Base-by-base conservation (phyloP, 208 protist species). In the Leishmania arabica region DNA sequence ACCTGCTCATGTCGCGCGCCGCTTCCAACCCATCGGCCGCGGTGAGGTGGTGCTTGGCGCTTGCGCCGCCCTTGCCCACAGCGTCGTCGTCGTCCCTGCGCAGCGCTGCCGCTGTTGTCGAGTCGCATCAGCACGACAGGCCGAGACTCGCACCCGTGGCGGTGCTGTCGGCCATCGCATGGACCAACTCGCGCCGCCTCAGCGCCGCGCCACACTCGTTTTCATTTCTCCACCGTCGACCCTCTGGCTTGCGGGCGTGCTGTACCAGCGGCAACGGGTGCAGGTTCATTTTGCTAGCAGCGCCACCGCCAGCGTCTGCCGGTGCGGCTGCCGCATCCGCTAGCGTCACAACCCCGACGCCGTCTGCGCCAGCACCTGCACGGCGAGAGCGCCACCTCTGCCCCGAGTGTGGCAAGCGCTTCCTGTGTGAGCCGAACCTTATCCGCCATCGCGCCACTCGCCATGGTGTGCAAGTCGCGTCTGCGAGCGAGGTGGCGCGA, bases 341-440 rank as follows among this genome's bases (percentile, higher is more conserved):
- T 9, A 34, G 77, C 34, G 49, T 68, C 34, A 71, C 76, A 1
- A 17, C 40, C 40, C 13, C 79, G 31, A 19, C 68, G 1, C 34
- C 78, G 42, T 45, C 42, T 4, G 42, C 42, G 6, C 2, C 40
- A 21, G 62, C 69, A 45, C 49, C 75, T 34, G 15, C 60, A n/a
- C 40, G 75, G 45, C 75, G 56, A 19, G 66, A 72, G 19, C 71
- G 79, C 21, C 78, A 80, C n/a, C 31, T 76, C n/a, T 96, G 92
- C 58, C 92, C 90, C 6, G 92, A 96, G 37, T 96, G 92, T 78
- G 88, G 89, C 5, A 96, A 94, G 76, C 78, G 78, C 1, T 94
- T 96, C 80, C 74, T 91, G 21, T 86, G 89, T 72, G 75, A 72
- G 21, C 56, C 69, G 9, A 96, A 91, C 70, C 81, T 96, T 4